These are phyloP conservation scores for Candida hungchunana DNA, from an alignment of 805 yeast species.

Conservation along the genomic window DNA sequence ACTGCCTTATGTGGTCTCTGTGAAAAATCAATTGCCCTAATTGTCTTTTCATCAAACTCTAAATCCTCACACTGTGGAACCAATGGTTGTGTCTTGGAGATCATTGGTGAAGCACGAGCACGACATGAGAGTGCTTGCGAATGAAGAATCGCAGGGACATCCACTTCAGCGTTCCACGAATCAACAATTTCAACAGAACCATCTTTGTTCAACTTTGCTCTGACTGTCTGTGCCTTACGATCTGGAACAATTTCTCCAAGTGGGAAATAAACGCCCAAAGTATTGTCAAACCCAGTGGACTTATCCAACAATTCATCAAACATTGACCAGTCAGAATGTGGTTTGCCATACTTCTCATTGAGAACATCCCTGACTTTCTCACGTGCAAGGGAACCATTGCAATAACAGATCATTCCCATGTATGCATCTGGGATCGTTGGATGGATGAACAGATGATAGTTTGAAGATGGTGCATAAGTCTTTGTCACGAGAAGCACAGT, in stretches of 20 bases:
- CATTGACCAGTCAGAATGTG: slow-evolving; percentile 48
- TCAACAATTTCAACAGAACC: slow-evolving; percentile 32
- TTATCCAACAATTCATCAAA: slow-evolving; percentile 52
- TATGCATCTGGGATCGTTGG: slow-evolving; percentile 73
- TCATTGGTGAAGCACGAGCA: slow-evolving; percentile 72
- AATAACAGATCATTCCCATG: slow-evolving; percentile 95
- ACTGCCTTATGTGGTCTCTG: slow-evolving; percentile 63
- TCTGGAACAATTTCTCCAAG: slow-evolving; percentile 90
- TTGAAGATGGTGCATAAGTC: slow-evolving; percentile 69
- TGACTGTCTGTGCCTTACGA: slow-evolving; percentile 56
- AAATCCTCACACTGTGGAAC: slow-evolving; percentile 7
- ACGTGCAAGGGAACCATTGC: slow-evolving; percentile 86
- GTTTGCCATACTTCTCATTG: slow-evolving; percentile 39
- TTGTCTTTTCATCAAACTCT: slow-evolving; percentile 33
- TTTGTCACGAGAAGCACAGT: slow-evolving; percentile 81
- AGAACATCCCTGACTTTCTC: slow-evolving; percentile 66
- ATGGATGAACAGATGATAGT: slow-evolving; percentile 81
- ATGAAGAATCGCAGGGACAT: slow-evolving; percentile 76
- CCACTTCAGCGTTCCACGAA: slow-evolving; percentile 51
- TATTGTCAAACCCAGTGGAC: slow-evolving; percentile 31
- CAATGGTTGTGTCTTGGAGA: slow-evolving; percentile 33
- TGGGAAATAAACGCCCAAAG: slow-evolving; percentile 80
- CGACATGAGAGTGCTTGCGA: slow-evolving; percentile 85
- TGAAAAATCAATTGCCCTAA: slow-evolving; percentile 17
- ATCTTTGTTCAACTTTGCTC: slow-evolving; percentile 39